Evolutionary conservation across 805 yeast genomes (phyloP).

Genomic region (Wickerhamiella kurtzmanii): DNA sequence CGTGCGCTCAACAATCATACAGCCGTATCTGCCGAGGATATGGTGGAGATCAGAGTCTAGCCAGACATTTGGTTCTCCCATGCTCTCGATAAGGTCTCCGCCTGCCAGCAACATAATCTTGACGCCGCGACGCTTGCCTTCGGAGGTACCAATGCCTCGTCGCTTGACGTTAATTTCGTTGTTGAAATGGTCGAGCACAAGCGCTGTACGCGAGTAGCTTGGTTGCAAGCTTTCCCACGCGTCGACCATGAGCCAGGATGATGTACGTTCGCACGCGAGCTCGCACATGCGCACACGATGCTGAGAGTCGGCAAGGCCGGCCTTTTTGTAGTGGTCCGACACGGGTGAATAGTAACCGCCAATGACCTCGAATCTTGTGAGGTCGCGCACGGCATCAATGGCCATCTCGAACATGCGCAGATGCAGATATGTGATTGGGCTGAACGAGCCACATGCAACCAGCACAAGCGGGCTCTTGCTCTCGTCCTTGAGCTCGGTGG

Average conservation of each 20-base stretch:
- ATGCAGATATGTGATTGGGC: slow-evolving; percentile 90
- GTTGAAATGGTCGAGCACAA: slow-evolving; percentile 91
- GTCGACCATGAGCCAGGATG: slow-evolving; percentile 97
- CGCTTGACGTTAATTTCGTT: slow-evolving; percentile 84
- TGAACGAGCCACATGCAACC: slow-evolving; percentile 95
- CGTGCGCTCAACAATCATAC: slow-evolving; percentile 90
- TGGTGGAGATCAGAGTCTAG: slow-evolving; percentile 91
- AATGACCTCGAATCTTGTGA: slow-evolving; percentile 83
- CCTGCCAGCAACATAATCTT: slow-evolving; percentile 95
- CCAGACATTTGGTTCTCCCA: slow-evolving; percentile 99
- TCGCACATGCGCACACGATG: slow-evolving; percentile 98
- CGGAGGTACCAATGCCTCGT: slow-evolving; percentile 55
- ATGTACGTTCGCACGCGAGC: slow-evolving; percentile 90
- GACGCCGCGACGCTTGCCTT: slow-evolving; percentile 51
- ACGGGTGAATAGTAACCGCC: slow-evolving; percentile 97
- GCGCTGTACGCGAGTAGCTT: slow-evolving; percentile 82
- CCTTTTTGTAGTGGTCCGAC: slow-evolving; percentile 74
- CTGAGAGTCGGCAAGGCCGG: slow-evolving; percentile 75
- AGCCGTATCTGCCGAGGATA: slow-evolving; percentile 89
- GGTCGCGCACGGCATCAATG: slow-evolving; percentile 78
- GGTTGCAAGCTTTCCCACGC: slow-evolving; percentile 97
- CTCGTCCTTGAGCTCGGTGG: slow-evolving; percentile 53
- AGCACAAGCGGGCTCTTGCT: slow-evolving; percentile 79
- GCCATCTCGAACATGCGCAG: slow-evolving; percentile 99
- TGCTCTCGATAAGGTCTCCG: slow-evolving; percentile 91